Base-by-base conservation (phyloP, 2,329 filamentous ascomycete genomes). In the Colletotrichum incanum region DNA sequence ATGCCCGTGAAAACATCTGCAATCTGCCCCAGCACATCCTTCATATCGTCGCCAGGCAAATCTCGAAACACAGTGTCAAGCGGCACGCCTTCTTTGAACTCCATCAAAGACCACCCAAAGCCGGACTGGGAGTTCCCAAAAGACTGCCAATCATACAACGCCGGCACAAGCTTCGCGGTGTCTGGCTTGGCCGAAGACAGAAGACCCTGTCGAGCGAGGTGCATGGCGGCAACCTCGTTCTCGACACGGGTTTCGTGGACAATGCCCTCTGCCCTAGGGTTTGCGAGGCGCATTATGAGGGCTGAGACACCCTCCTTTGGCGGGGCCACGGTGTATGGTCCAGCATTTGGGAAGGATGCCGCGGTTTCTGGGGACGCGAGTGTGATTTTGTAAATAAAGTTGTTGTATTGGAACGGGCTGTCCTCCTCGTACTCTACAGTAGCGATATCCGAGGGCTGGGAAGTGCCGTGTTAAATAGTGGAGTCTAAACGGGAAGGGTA, bases 201-300 rank as follows among this genome's bases (percentile, higher is more conserved):
- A 9, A 34, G 61, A 1, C 65, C 67, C 59, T 76, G 47, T 1
- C 75, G 76, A 9, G 73, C 74, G 20, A 80, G 67, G 9, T 63
- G 52, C 39, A 75, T 72, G 1, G 73, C 71, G 1, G 76, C 76
- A 9, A 80, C 77, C 16, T 79, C 78, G 50, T 79, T 80, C 65
- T 79, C 72, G 5, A 78, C 72, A 5, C 78, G 76, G n/a, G 18
- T 72, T 0, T 72, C 65, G 11, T 62, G 65, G 7, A 63, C 52
- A 8, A 63, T 28, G 3, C 63, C 67, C 5, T 59, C 43, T 0
- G 73, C 74, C 3, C 16, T 56, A 9, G 72, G 59, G 37, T 76
- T 76, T 23, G 65, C 52, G 28, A 76, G 41, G 9, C 73, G 68
- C 47, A 76, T 62, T 18, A 76, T 60, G 1, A 76, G 14, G 0